Evolutionary conservation across 2,329 filamentous ascomycete species (phyloP), one percentile per base, ranked within the genome.

Genomic region (Alternaria sp.): DNA sequence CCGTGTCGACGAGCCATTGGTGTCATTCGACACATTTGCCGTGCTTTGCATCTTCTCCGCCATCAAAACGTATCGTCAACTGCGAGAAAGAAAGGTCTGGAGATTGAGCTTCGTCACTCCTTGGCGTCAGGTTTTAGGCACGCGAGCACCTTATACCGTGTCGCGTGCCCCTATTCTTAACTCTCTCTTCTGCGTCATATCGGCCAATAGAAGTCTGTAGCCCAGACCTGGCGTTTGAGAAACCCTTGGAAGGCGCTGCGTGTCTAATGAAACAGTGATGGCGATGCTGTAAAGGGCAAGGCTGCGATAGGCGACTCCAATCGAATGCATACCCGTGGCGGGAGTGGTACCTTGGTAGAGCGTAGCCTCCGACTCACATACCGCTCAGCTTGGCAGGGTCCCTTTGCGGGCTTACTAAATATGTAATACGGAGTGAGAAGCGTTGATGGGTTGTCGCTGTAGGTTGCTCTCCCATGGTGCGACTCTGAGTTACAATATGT

Each of bases 1-100:
- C 44, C 41, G 53, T 23, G 66, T 25, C 5, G 59, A 53, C 21
- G 49, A 6, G 33, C 49, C 49, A 21, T 53, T 56, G 25, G 28
- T 44, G 18, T 49, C 63, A 47, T 63, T 70, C n/a, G 71, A 68
- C 14, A 64, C 65, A 25, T 61, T 65, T 8, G 68, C 64, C 50
- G 59, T 64, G n/a, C 37, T 58, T 23, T 67, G 61, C 33, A 55
- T 37, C 57, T 71, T 71, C 50, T 71, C 68, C 28, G 67, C 60
- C 66, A 68, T 71, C 20, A 8, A 14, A 5, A 37, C 15, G 20
- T 37, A 53, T n/a, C 20, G 49, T 25, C 20, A 15, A 30, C 28
- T 37, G 2, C 9, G 6, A 23, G n/a, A n/a, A 53, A 1, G 28
- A 37, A 6, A 23, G 12, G 15, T 20, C 15, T 15, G 2, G 4